Conservation (phyloP, 1,284 basidiomycete genomes). For the Athelia psychrophila region DNA sequence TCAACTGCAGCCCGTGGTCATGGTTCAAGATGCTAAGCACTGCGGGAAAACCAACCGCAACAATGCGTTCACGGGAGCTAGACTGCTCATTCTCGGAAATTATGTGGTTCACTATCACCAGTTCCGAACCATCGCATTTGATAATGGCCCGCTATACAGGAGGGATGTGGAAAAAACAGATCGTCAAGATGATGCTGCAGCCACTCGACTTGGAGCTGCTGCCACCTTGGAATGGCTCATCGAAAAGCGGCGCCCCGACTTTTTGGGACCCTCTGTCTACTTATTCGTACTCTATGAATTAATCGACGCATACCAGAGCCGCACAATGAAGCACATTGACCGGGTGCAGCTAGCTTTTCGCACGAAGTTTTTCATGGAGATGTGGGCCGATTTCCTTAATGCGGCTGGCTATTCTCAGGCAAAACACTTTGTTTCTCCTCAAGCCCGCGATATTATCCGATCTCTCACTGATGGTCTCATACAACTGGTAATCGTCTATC, state of each 20-base stretch:
- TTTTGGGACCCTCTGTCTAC: slow-evolving; percentile 20
- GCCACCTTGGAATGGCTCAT: slow-evolving; percentile 13
- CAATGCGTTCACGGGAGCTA: slow-evolving; percentile 15
- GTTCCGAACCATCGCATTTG: slow-evolving; percentile 7
- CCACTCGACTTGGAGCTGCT: slow-evolving; percentile 18
- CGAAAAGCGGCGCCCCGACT: slow-evolving; percentile 13
- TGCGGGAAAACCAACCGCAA: slow-evolving; percentile 16
- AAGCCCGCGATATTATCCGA: slow-evolving; percentile 27
- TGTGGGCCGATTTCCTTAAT: slow-evolving; percentile 29
- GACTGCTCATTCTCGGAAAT: slow-evolving; percentile 12
- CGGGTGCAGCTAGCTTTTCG: slow-evolving; percentile 30
- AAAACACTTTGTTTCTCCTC: slow-evolving; percentile 28
- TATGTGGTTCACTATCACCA: slow-evolving; percentile 10
- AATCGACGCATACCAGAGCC: slow-evolving; percentile 31
- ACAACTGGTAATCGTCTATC: slow-evolving; percentile 28
- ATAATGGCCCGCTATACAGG: slow-evolving; percentile 11
- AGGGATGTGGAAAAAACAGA: slow-evolving; percentile 11
- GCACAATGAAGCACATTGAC: slow-evolving; percentile 19
- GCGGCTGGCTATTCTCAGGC: slow-evolving; percentile 16
- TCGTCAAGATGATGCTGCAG: slow-evolving; percentile 13
- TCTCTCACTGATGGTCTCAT: slow-evolving; percentile 30
- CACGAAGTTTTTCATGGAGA: slow-evolving; percentile 29
- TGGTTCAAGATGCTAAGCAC: slow-evolving; percentile 19
- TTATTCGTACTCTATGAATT: slow-evolving; percentile 34
- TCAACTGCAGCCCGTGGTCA: slow-evolving; percentile 5